Evolutionary conservation across 2,329 filamentous ascomycete species (phyloP), one percentile per base, ranked within the genome.

Genomic region (Paraconiothyrium sp.): DNA sequence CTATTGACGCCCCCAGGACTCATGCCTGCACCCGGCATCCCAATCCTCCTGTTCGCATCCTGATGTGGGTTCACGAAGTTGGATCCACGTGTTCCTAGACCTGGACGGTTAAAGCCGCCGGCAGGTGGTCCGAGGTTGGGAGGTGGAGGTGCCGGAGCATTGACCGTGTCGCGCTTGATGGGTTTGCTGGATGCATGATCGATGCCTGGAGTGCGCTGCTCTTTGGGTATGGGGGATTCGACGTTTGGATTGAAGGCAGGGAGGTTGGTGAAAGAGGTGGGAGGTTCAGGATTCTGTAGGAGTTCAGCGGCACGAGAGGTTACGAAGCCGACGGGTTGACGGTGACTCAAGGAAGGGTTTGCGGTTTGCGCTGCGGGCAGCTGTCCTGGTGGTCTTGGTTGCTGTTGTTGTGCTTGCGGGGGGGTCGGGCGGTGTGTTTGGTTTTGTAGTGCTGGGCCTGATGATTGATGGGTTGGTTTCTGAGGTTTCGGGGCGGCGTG

Each of bases 151-250:
- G 63, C 58, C 41, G 68, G 61, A 7, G 64, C 54, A 30, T 65
- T 65, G 41, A 77, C 67, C 32, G 72, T 69, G 44, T 82, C 84
- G 64, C 85, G 86, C 4, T 85, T 85, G 1, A 97, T 81, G 0
- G 93, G 92, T 56, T 90, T 89, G 4, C 91, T 94, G 55, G 88
- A 90, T 24, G 82, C 88, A 73, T 96, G 92, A 72, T 97, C 93
- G 43, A 97, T 86, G 2, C 94, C 94, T 0, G 91, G 91, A 0
- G 94, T 97, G 75, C 94, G 94, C 57, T 76, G 61, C 2, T 63
- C 92, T 88, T 73, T 97, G 93, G 0, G 93, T 16, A 77, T 95
- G 0, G 94, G 93, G 63, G 80, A 83, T 54, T 84, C 82, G 13
- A 74, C 80, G 57, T 84, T 79, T 4, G 82, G 82, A 49, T 85